Percentiles rank a stretch among this genome's conserved stretches.
Conservation (phyloP, 2,329 filamentous ascomycete species). For the Colletotrichum graminicola region DNA sequence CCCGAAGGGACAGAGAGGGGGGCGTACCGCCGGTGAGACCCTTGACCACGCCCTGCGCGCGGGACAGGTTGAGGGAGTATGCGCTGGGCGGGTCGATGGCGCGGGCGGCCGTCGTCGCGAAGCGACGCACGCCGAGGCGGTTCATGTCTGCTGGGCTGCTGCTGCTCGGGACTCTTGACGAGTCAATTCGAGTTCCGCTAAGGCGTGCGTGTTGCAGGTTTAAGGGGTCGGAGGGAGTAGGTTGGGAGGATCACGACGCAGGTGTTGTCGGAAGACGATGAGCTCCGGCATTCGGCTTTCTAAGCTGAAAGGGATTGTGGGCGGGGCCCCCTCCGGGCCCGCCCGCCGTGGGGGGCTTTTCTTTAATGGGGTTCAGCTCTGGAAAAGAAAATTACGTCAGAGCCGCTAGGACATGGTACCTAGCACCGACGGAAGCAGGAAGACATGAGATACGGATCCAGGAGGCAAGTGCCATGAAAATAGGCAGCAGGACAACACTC, state of each 20-base stretch:
- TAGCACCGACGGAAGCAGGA: too few relatives aligned
- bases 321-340: neutral
- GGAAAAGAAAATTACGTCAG: conserved; percentile 30
- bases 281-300: conserved; percentile 40
- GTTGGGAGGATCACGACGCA: neutral
- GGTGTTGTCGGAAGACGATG: conserved; percentile 5
- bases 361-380: conserved; percentile 36
- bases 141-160: conserved; percentile 68
- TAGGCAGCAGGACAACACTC: too few relatives aligned
- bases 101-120: conserved; percentile 71
- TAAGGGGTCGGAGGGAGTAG: neutral
- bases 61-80: conserved; percentile 79
- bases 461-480: too few relatives aligned
- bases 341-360: conserved; percentile 27
- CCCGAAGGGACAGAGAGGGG: neutral
- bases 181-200: neutral
- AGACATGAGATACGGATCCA: too few relatives aligned
- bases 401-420: conserved; percentile 9
- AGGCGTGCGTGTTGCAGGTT: neutral
- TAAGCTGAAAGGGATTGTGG: conserved; percentile 17
- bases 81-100: conserved; percentile 60
- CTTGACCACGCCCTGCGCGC: conserved; percentile 82
- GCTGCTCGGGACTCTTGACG: neutral
- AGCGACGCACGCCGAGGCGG: conserved; percentile 74
- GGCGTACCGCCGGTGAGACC: conserved; percentile 85